Evolutionary conservation across 1,284 basidiomycete genomes (phyloP), one percentile per base, ranked within the genome.

Genomic region (Trametes versicolor): DNA sequence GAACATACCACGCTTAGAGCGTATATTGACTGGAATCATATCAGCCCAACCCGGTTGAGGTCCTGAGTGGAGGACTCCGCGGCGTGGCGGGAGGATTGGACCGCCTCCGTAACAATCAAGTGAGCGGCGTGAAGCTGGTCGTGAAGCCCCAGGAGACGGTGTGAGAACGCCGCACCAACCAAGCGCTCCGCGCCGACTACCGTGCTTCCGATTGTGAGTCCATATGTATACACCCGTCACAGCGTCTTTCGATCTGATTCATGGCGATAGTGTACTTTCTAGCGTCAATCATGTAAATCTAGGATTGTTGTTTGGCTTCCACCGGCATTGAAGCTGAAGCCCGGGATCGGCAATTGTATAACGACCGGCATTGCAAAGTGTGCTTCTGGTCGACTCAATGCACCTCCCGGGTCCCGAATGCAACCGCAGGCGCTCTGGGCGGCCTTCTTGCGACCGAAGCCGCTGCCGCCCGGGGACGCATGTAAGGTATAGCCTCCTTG

Each of bases 91-190:
- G 62, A 10, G 87, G 83, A 0, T 67, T 88, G 60, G 74, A 80
- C 29, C 75, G 77, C 61, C 58, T 88, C 71, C 73, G 76, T 66
- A 71, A 74, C 2, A 75, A 79, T 8, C 65, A 80, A 59, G 78
- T 88, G 12, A 86, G 83, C 34, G 85, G 80, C 0, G 71, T 74
- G 19, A 88, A 89, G 71, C 72, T 89, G 17, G 54, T 47, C 3
- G 54, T 56, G 23, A 45, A 21, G 54, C 54, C 41, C 9, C 27
- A 34, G 19, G 54, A 47, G 5, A 56, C 53, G 15, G 23, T 17
- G 25, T 55, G 7, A 36, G 21, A 12, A 21, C 13, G 4, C 27
- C 29, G 49, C 21, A 8, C 34, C 17, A 39, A 12, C 37, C 37
- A 17, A 39, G 37, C 37, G 37, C 15, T 12, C 37, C 13, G 29